A percentile compares a stretch with the other conserved stretches of the same genome.
These are phyloP conservation scores for Albophoma yamanashiensis DNA, from an alignment of 2,329 filamentous ascomycete species.

Conservation along the genomic window DNA sequence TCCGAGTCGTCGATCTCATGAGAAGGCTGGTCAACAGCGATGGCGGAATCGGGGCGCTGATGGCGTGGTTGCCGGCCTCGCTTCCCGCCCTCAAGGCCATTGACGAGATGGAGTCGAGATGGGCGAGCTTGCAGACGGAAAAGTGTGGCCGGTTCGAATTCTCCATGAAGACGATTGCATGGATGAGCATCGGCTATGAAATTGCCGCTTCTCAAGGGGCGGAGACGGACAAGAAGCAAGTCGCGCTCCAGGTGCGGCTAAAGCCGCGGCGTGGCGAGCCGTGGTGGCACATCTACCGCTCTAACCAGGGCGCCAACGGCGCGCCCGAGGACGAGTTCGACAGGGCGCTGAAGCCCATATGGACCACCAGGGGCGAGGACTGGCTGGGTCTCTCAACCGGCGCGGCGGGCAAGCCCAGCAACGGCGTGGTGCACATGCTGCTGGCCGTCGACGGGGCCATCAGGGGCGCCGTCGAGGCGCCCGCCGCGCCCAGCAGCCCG, in stretches of 20 bases:
- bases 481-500: not conserved
- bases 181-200: constrained; percentile 44
- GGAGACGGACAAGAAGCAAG: constrained; percentile 17
- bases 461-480: constrained; percentile 16
- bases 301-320: constrained; percentile 8
- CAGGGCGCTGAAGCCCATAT: constrained; percentile 31
- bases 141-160: constrained; percentile 39
- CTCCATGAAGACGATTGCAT: constrained; percentile 43
- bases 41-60: constrained; percentile 40
- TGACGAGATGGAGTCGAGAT: constrained; percentile 46
- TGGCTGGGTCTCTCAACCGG: constrained; percentile 38
- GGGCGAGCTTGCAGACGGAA: constrained; percentile 29
- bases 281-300: constrained; percentile 40
- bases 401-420: constrained; percentile 30
- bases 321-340: constrained; percentile 23
- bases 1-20: constrained; percentile 50
- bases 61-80: constrained; percentile 44
- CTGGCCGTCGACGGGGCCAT: constrained; percentile 36
- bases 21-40: constrained; percentile 45
- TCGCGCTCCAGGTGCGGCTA: constrained; percentile 44
- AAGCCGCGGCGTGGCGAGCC: constrained; percentile 33
- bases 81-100: constrained; percentile 55
- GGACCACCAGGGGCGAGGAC: constrained; percentile 29
- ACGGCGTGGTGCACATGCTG: constrained; percentile 35
- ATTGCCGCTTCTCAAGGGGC: constrained; percentile 17